A percentile compares a stretch with the other conserved stretches of the same genome.
Evolutionary conservation across 2,329 filamentous ascomycete genomes (phyloP).

Genomic region (Pseudogymnoascus sp.): DNA sequence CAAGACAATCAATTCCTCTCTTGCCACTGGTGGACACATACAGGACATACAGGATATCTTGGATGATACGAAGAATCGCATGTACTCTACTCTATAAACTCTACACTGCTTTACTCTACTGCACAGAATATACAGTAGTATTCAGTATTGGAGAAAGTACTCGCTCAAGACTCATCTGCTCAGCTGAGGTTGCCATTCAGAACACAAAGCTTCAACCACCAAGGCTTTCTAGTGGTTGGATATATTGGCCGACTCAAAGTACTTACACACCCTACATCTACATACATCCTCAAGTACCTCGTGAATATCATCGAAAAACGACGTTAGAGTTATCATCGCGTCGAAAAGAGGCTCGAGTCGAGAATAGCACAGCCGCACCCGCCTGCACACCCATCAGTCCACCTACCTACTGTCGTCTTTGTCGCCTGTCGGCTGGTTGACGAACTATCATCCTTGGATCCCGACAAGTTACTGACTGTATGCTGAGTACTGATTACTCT

Average conservation of each 20-base stretch:
- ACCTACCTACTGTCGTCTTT: not conserved
- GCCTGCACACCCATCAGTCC: not conserved
- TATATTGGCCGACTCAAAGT: not conserved
- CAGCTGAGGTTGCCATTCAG: not conserved
- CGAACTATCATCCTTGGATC: not conserved
- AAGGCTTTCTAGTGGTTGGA: slow-evolving; percentile 5
- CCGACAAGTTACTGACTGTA: not conserved
- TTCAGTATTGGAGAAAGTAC: not conserved
- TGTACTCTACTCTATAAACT: not conserved
- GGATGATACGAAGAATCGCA: not conserved
- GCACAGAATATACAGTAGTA: not conserved
- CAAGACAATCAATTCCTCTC: not conserved
- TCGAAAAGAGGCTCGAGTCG: not conserved
- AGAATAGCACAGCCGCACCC: slow-evolving; percentile 2
- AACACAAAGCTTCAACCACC: not conserved
- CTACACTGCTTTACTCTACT: not conserved
- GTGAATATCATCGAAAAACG: not conserved
- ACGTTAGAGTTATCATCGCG: slow-evolving; percentile 4
- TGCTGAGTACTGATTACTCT: slow-evolving; percentile 3
- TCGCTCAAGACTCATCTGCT: slow-evolving; percentile 4
- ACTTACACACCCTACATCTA: not conserved
- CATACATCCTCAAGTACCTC: not conserved
- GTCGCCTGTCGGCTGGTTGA: not conserved
- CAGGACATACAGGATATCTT: not conserved
- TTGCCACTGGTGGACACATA: slow-evolving; percentile 1